These are phyloP conservation scores for Tolypocladium amazonense DNA, from an alignment of 2,329 filamentous ascomycete species.

Conservation along the genomic window DNA sequence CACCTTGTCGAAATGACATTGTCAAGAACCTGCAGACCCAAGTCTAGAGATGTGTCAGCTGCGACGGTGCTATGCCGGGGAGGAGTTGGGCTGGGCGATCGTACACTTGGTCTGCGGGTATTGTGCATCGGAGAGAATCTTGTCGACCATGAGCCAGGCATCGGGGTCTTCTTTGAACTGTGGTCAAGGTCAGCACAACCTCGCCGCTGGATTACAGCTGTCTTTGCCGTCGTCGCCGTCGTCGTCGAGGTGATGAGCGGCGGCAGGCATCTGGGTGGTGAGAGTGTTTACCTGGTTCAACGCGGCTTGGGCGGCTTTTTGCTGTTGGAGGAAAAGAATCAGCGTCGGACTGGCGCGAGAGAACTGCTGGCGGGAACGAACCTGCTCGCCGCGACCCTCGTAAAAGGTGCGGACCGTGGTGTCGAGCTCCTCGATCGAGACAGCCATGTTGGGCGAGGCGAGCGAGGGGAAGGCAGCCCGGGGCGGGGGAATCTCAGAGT, in stretches of 20 bases:
- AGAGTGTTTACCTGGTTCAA: conserved; percentile 69
- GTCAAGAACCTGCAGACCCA: conserved; percentile 93
- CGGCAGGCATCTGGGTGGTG: background rate
- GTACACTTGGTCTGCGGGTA: conserved; percentile 95
- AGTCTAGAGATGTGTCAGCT: conserved; percentile 42
- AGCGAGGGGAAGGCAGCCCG: conserved; percentile 19
- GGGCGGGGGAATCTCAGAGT: conserved; percentile 14
- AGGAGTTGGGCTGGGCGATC: conserved; percentile 20
- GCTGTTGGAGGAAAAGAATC: conserved; percentile 43
- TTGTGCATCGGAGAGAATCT: conserved; percentile 86
- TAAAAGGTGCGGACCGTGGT: conserved; percentile 94
- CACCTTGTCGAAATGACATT: conserved; percentile 98
- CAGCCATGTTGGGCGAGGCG: conserved; percentile 42
- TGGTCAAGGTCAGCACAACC: conserved; percentile 8
- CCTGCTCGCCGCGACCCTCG: conserved; percentile 88
- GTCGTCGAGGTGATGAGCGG: background rate
- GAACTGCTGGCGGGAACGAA: conserved; percentile 33
- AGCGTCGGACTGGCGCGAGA: conserved; percentile 13
- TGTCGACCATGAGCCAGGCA: conserved; percentile 93
- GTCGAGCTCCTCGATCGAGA: conserved; percentile 89
- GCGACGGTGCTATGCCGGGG: background rate
- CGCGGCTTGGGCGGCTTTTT: conserved; percentile 90
- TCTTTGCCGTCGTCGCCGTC: background rate
- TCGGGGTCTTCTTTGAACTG: conserved; percentile 99
- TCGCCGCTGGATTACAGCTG: background rate